A percentile compares a stretch with the other conserved stretches of the same genome.
phyloP scores from a whole-genome alignment of 2,329 filamentous ascomycete genomes.

The Ascosphaera apis region DNA sequence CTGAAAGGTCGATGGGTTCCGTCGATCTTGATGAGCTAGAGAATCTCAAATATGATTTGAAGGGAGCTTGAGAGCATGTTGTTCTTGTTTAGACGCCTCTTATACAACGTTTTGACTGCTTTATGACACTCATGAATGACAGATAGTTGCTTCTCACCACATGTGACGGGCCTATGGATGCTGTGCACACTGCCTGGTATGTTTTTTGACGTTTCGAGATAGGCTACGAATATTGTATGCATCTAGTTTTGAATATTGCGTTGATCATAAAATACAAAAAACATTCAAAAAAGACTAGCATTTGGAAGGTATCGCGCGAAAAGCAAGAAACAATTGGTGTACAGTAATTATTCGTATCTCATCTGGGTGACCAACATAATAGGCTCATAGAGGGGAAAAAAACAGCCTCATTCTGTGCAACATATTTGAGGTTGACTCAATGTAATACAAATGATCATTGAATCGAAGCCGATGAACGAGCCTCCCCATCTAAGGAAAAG shows the following conservation, averaged over 20 bases:
- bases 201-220: slow-evolving; percentile 11
- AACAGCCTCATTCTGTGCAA: too few relatives aligned
- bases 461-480: too few relatives aligned
- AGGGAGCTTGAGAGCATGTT: slow-evolving; percentile 12
- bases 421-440: too few relatives aligned
- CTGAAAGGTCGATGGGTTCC: slow-evolving; percentile 15
- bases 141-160: slow-evolving; percentile 9
- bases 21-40: slow-evolving; percentile 18
- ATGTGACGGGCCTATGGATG: slow-evolving; percentile 12
- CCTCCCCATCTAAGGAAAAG: too few relatives aligned
- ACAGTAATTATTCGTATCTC: too few relatives aligned
- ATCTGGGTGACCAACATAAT: too few relatives aligned
- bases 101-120: slow-evolving; percentile 1
- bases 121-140: slow-evolving; percentile 4
- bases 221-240: slow-evolving; percentile 2
- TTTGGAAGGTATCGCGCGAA: too few relatives aligned
- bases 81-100: slow-evolving; percentile 5
- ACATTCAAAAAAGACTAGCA: too few relatives aligned
- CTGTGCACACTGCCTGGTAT: slow-evolving; percentile 13
- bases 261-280: too few relatives aligned
- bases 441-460: too few relatives aligned
- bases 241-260: slow-evolving; percentile 1
- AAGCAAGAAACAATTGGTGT: too few relatives aligned
- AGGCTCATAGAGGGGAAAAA: too few relatives aligned
- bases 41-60: slow-evolving; percentile 18